Percentiles rank a stretch among this genome's conserved stretches.
Evolutionary conservation across 2,329 filamentous ascomycete genomes (phyloP).

Genomic region (Stachybotrys chlorohalonatus): DNA sequence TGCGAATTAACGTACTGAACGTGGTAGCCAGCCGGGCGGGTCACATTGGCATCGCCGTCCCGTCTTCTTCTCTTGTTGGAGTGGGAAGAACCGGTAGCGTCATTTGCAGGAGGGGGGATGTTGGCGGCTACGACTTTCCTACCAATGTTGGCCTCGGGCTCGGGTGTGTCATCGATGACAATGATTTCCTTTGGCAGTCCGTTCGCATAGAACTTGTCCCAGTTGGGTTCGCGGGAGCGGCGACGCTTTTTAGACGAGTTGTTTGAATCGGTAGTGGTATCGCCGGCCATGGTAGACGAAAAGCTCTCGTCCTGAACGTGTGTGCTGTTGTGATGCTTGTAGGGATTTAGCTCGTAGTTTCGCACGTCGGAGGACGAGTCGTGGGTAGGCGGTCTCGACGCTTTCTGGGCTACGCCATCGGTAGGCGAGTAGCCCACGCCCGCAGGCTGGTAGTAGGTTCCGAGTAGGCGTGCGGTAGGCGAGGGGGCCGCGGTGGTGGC

Average conservation of each 20-base stretch:
- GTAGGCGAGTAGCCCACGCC: conserved; percentile 20
- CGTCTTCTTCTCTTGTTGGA: conserved; percentile 68
- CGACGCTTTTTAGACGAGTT: conserved; percentile 38
- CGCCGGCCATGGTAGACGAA: conserved; percentile 15
- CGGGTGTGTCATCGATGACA: conserved; percentile 69
- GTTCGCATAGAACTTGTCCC: conserved; percentile 75
- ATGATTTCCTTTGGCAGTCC: conserved; percentile 79
- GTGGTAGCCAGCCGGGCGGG: conserved; percentile 59
- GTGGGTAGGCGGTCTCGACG: conserved; percentile 19
- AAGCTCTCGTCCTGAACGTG: conserved; percentile 7
- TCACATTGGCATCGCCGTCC: conserved; percentile 40
- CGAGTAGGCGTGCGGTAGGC: conserved; percentile 13
- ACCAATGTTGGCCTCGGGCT: conserved; percentile 36
- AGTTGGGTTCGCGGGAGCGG: conserved; percentile 60
- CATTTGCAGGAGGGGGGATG: conserved; percentile 18
- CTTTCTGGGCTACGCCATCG: conserved; percentile 22
- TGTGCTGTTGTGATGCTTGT: conserved; percentile 3
- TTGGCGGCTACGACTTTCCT: conserved; percentile 28
- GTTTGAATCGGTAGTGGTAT: conserved; percentile 18
- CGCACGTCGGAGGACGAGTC: conserved; percentile 14
- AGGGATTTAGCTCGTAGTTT: conserved; percentile 8
- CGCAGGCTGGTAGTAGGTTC: conserved; percentile 16
- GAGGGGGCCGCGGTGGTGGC: conserved; percentile 12
- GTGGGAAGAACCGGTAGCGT: conserved; percentile 28
- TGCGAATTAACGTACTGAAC: conserved; percentile 62